These are phyloP conservation scores for Cadophora luteo-olivacea DNA, from an alignment of 2,329 filamentous ascomycete genomes.

Conservation along the genomic window DNA sequence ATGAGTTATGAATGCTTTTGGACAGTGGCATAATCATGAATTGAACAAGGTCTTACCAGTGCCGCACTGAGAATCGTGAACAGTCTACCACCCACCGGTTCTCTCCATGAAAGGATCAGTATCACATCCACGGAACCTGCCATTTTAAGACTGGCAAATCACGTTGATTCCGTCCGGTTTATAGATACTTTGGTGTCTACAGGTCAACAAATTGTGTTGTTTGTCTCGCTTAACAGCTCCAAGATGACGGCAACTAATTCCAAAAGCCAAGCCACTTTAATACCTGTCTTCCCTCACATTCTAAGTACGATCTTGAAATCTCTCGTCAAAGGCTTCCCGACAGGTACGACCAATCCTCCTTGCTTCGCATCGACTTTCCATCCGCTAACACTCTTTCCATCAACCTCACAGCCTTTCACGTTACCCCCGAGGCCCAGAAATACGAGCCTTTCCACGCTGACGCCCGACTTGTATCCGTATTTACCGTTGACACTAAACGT, in stretches of 20 bases:
- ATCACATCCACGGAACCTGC: neutral
- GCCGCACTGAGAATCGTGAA: neutral
- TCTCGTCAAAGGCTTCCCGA: constrained; percentile 26
- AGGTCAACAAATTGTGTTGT: neutral
- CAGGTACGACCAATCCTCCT: constrained; percentile 27
- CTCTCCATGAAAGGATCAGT: no score
- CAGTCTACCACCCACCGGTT: neutral
- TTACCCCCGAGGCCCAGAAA: constrained; percentile 50
- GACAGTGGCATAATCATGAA: neutral
- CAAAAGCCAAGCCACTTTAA: neutral
- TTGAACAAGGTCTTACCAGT: neutral
- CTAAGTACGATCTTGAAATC: constrained; percentile 27
- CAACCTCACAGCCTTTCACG: constrained; percentile 26
- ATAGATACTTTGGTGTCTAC: no score
- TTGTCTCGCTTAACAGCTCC: neutral
- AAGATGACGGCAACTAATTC: neutral
- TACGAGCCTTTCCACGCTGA: constrained; percentile 56
- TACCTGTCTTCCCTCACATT: neutral
- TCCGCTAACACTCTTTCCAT: constrained; percentile 18
- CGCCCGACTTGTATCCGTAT: constrained; percentile 58
- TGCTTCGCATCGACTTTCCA: constrained; percentile 19
- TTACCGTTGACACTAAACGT: constrained; percentile 57
- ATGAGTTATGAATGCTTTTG: constrained; percentile 6
- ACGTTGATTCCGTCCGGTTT: no score
- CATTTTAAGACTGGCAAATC: neutral